Evolutionary conservation across 345 rosid genomes (phyloP).

Genomic region (Euclidium syriacum): DNA sequence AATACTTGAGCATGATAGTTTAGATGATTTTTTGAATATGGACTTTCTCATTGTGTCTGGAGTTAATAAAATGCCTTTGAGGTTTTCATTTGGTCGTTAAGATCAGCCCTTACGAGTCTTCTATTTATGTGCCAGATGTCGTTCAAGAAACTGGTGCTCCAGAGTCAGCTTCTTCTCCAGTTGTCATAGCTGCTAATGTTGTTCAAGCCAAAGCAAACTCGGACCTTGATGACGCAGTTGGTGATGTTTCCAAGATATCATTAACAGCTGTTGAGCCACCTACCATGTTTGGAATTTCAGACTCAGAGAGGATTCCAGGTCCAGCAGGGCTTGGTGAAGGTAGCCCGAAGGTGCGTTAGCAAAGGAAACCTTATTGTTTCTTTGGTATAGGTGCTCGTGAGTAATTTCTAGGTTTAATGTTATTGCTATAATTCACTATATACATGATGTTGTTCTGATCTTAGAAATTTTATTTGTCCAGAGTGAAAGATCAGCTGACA

Average conservation of each 20-base stretch:
- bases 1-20: neutral
- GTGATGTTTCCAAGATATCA: slow-evolving; percentile 37
- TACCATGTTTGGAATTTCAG: slow-evolving; percentile 37
- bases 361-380: slow-evolving; percentile 17
- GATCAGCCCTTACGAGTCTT: slow-evolving; percentile 21
- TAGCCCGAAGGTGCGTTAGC: slow-evolving; percentile 74
- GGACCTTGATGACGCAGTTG: slow-evolving; percentile 32
- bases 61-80: neutral
- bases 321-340: slow-evolving; percentile 91
- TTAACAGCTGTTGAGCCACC: slow-evolving; percentile 58
- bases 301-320: slow-evolving; percentile 37
- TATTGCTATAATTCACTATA: neutral
- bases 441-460: slow-evolving; percentile 1
- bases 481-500: slow-evolving; percentile 84
- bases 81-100: neutral
- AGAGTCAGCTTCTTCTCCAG: slow-evolving; percentile 12
- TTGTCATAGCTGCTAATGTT: slow-evolving; percentile 9
- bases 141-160: slow-evolving; percentile 16
- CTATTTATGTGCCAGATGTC: slow-evolving; percentile 18
- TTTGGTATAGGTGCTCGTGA: slow-evolving; percentile 16
- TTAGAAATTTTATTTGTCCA: slow-evolving; percentile 32
- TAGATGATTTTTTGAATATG: slow-evolving; percentile 3
- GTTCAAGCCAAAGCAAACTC: slow-evolving; percentile 1
- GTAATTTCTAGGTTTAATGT: slow-evolving; percentile 16
- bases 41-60: neutral